Conservation (phyloP, 441 rosid species). For the Flueggea neowawraea region DNA sequence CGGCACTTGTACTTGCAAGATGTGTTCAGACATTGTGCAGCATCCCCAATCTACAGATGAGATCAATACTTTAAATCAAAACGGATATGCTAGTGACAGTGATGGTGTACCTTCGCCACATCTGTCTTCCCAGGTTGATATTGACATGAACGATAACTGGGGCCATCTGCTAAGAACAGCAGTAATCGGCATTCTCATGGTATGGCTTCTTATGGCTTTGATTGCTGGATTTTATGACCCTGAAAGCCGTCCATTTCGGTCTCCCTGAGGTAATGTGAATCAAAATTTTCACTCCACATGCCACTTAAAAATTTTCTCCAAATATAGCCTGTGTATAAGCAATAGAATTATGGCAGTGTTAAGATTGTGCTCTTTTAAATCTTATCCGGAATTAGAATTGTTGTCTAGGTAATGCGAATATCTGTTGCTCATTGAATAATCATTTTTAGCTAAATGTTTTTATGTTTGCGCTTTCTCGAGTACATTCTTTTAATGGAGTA, state of each 20-base stretch:
- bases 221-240: conserved; percentile 57
- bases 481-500: no score
- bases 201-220: conserved; percentile 51
- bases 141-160: conserved; percentile 34
- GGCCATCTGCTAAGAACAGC: conserved; percentile 55
- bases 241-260: conserved; percentile 43
- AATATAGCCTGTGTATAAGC: no score
- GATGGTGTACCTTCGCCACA: conserved; percentile 21
- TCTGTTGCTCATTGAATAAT: no score
- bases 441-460: no score
- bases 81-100: conserved; percentile 19
- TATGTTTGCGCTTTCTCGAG: no score
- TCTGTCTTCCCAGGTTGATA: conserved; percentile 23
- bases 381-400: no score
- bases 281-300: conserved; percentile 1
- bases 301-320: neutral
- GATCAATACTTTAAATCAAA: conserved; percentile 16
- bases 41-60: conserved; percentile 17
- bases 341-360: no score
- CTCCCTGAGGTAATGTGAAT: conserved; percentile 16
- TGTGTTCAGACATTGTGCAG: conserved; percentile 38
- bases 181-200: conserved; percentile 59
- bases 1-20: conserved; percentile 65
- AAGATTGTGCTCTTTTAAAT: no score
- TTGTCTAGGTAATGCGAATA: no score